Evolutionary conservation across 2,329 filamentous ascomycete genomes (phyloP).

Genomic region (Cadophora gregata): DNA sequence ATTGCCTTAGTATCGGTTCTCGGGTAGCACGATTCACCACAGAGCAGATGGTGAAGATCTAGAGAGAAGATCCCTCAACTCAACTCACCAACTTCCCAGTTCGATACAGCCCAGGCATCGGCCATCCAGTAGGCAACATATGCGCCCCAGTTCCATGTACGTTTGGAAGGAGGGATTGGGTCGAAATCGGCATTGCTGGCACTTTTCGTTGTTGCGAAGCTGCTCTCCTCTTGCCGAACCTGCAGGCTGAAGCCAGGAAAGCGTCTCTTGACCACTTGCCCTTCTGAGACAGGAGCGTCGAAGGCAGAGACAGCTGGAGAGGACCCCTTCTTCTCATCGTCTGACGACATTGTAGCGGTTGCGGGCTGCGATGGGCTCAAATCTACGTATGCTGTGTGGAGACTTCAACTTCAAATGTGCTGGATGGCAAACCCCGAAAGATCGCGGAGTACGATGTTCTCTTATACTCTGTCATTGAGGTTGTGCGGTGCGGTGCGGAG

Average conservation of each 20-base stretch:
- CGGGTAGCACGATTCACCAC: neutral
- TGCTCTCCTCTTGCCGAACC: constrained; percentile 33
- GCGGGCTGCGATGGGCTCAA: neutral
- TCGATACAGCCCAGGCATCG: constrained; percentile 32
- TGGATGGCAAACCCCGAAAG: neutral
- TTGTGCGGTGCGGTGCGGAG: neutral
- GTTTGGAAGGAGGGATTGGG: constrained; percentile 30
- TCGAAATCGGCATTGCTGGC: constrained; percentile 33
- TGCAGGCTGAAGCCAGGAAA: constrained; percentile 26
- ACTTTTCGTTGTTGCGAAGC: constrained; percentile 27
- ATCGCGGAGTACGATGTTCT: neutral
- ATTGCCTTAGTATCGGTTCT: constrained; percentile 17
- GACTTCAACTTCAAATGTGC: neutral
- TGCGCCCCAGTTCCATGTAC: constrained; percentile 29
- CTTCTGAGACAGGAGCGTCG: constrained; percentile 20
- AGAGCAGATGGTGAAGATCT: neutral
- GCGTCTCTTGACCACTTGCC: constrained; percentile 29
- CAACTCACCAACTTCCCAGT: constrained; percentile 32
- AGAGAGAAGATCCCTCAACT: constrained; percentile 4
- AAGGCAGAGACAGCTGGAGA: constrained; percentile 26
- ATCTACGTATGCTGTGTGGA: neutral
- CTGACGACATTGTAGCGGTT: constrained; percentile 3
- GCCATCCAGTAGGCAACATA: constrained; percentile 34
- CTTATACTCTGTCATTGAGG: neutral
- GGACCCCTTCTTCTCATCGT: constrained; percentile 27